These are phyloP conservation scores for Yamadazyma buinensis DNA, from an alignment of 1,139 yeast species.

Conservation along the genomic window DNA sequence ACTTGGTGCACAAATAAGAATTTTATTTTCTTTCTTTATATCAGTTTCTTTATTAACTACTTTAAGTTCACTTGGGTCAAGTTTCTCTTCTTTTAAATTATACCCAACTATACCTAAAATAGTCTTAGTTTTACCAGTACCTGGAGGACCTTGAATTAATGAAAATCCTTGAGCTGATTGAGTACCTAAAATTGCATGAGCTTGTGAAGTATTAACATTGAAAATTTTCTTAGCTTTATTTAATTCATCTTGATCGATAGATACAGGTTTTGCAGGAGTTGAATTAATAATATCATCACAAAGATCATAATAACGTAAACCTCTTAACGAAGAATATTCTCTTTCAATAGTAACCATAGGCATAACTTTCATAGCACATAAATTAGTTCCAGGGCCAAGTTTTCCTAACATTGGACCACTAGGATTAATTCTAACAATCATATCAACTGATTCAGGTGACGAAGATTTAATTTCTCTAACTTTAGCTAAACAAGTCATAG, in stretches of 20 bases:
- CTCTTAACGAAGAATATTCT: constrained; percentile 81
- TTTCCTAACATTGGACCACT: constrained; percentile 47
- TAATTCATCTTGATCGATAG: constrained; percentile 32
- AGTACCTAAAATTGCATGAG: constrained; percentile 78
- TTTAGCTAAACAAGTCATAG: constrained; percentile 68
- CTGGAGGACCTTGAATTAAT: constrained; percentile 95
- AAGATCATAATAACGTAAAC: constrained; percentile 77
- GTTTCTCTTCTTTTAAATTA: constrained; percentile 14
- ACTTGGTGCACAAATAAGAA: constrained; percentile 94
- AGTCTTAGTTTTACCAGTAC: constrained; percentile 97
- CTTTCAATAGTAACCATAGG: constrained; percentile 91
- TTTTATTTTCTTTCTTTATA: constrained; percentile 22
- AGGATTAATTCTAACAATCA: constrained; percentile 66
- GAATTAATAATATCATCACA: constrained; percentile 63
- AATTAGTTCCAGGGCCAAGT: constrained; percentile 59
- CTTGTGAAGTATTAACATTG: constrained; percentile 82
- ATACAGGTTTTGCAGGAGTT: constrained; percentile 44
- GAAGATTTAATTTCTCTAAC: constrained; percentile 67
- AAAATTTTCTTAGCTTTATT: constrained; percentile 41
- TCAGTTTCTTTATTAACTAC: constrained; percentile 2
- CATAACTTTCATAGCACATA: constrained; percentile 70
- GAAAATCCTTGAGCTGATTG: constrained; percentile 72
- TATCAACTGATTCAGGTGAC: constrained; percentile 62
- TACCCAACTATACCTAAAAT: constrained; percentile 89
- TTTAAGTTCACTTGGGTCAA: constrained; percentile 4